Evolutionary conservation across 164 flowering plant species (phyloP).

Genomic region (Kalanchoe fedtschenkoi): DNA sequence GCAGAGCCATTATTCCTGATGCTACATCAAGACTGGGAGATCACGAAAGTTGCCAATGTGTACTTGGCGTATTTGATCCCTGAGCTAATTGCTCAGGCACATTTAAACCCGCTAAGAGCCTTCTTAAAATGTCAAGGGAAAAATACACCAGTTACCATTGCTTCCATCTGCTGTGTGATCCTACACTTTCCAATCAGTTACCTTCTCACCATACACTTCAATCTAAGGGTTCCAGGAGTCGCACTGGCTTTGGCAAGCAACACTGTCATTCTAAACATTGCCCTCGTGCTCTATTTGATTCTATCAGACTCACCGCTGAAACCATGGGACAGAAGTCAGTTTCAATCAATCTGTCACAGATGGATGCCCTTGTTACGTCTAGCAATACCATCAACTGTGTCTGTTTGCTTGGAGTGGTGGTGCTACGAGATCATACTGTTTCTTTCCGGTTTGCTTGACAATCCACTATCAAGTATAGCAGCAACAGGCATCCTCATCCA

Average conservation of each 20-base stretch:
- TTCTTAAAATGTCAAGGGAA: slow-evolving; percentile 33
- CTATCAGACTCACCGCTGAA: slow-evolving; percentile 16
- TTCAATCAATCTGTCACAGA: slow-evolving; percentile 11
- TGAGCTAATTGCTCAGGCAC: slow-evolving; percentile 31
- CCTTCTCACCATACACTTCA: slow-evolving; percentile 20
- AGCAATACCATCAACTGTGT: slow-evolving; percentile 24
- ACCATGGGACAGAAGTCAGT: slow-evolving; percentile 21
- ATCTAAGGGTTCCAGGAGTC: slow-evolving; percentile 33
- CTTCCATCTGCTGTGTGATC: slow-evolving; percentile 18
- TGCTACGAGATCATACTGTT: slow-evolving; percentile 48
- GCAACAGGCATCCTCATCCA: slow-evolving; percentile 57
- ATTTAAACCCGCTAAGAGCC: slow-evolving; percentile 26
- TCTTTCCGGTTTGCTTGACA: slow-evolving; percentile 30
- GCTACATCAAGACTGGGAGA: slow-evolving; percentile 23
- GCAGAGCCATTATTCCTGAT: slow-evolving; percentile 24
- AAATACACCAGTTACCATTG: slow-evolving; percentile 23
- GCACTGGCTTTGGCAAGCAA: slow-evolving; percentile 28
- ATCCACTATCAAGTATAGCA: slow-evolving; percentile 38
- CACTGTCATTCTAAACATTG: slow-evolving; percentile 18
- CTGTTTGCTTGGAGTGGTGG: slow-evolving; percentile 58
- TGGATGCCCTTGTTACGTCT: slow-evolving; percentile 28
- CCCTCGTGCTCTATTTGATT: slow-evolving; percentile 18
- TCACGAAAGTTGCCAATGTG: slow-evolving; percentile 19
- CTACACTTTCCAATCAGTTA: slow-evolving; percentile 38
- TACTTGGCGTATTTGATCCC: slow-evolving; percentile 25